phyloP scores from a whole-genome alignment of 2,329 filamentous ascomycete species.

The Penicillium griseofulvum region DNA sequence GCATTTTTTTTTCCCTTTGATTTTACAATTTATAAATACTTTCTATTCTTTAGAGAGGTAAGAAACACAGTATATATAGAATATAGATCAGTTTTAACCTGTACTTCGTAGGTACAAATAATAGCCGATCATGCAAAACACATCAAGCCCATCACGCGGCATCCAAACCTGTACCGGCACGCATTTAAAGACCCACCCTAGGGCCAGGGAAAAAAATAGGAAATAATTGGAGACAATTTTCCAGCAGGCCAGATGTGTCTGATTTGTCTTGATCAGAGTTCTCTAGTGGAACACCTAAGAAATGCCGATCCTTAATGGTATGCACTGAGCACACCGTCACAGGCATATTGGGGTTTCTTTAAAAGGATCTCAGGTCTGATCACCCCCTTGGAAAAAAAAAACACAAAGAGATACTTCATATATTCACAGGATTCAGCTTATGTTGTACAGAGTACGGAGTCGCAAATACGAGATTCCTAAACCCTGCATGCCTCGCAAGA shows the following conservation, averaged over 20 bases:
- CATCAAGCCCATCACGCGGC: constrained; percentile 14
- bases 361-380: not conserved
- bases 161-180: constrained; percentile 17
- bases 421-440: not conserved
- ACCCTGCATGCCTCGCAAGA: constrained; percentile 7
- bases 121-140: constrained; percentile 15
- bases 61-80: too few species aligned
- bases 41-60: too few species aligned
- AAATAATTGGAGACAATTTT: constrained; percentile 19
- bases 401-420: not conserved
- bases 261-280: constrained; percentile 7
- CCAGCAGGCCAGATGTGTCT: constrained; percentile 19
- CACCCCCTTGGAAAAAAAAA: not conserved
- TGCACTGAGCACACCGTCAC: constrained; percentile 16
- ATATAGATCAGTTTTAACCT: too few species aligned
- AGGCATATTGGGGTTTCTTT: not conserved
- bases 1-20: not conserved
- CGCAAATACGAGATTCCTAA: constrained; percentile 1
- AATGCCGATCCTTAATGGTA: constrained; percentile 21
- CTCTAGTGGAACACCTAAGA: constrained; percentile 17
- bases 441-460: not conserved
- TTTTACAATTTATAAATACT: too few species aligned
- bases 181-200: constrained; percentile 21
- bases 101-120: not conserved
- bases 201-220: constrained; percentile 9